Percentiles rank a stretch among this genome's conserved stretches.
Conservation (phyloP, 441 rosid species). For the Brassica hybrid region DNA sequence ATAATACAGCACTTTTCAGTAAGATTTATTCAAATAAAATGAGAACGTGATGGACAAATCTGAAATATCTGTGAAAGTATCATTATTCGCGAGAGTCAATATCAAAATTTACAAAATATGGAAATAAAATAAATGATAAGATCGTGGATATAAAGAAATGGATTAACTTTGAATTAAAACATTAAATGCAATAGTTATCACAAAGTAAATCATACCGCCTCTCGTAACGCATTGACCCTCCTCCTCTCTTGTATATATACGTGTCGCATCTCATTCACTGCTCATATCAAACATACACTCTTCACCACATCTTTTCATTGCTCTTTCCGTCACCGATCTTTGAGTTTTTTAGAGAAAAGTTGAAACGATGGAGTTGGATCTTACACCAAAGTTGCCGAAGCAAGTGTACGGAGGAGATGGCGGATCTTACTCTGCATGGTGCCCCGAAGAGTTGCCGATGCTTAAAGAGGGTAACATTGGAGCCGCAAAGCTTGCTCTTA, state of each 20-base stretch:
- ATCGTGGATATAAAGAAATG: not conserved
- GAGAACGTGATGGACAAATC: not conserved
- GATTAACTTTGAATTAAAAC: not conserved
- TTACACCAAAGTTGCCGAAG: too few species aligned
- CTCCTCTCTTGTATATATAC: constrained; percentile 1
- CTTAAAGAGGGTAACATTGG: too few species aligned
- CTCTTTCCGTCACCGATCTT: not conserved
- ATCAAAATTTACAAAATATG: not conserved
- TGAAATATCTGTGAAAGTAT: not conserved
- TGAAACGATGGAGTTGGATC: too few species aligned
- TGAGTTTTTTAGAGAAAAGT: too few species aligned
- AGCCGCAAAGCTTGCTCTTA: too few species aligned
- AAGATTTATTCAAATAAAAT: not conserved
- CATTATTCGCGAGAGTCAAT: not conserved
- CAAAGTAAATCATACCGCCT: not conserved
- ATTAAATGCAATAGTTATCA: not conserved
- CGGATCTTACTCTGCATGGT: too few species aligned
- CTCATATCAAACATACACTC: not conserved
- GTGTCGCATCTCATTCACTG: not conserved
- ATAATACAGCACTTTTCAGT: not conserved
- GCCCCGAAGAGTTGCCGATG: too few species aligned
- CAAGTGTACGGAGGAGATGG: too few species aligned
- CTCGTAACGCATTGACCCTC: not conserved
- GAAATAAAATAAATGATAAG: not conserved
- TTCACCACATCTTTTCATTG: not conserved